A percentile compares a stretch with the other conserved stretches of the same genome.
phyloP scores from a whole-genome alignment of 768 basidiomycete genomes.

The Boletus reticulatus region DNA sequence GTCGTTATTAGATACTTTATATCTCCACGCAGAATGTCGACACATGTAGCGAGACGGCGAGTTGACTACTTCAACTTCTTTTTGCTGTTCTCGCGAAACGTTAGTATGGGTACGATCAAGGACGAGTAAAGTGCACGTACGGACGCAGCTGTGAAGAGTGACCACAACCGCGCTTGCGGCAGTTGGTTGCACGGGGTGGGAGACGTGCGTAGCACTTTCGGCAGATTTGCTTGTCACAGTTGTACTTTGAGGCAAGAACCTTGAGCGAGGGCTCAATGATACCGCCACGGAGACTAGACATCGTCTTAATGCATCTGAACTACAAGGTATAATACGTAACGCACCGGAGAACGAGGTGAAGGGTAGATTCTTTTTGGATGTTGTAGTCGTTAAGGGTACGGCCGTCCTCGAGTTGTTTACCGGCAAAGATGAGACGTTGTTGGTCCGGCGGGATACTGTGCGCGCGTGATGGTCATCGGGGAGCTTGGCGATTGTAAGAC shows the following conservation, averaged over 20 bases:
- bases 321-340: constrained; percentile 19
- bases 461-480: not conserved
- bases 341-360: constrained; percentile 94
- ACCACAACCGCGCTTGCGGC: constrained; percentile 92
- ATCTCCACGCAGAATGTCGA: constrained; percentile 3
- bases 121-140: constrained; percentile 44
- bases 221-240: constrained; percentile 99
- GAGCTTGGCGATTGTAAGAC: not conserved
- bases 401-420: constrained; percentile 98
- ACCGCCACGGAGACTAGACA: constrained; percentile 47
- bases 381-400: constrained; percentile 96
- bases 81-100: constrained; percentile 50
- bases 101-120: constrained; percentile 1
- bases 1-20: constrained; percentile 11
- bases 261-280: constrained; percentile 99
- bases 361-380: constrained; percentile 97
- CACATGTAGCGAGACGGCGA: constrained; percentile 2
- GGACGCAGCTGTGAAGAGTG: constrained; percentile 90
- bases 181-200: constrained; percentile 99
- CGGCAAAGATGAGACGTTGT: constrained; percentile 56
- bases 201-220: constrained; percentile 99
- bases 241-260: constrained; percentile 95
- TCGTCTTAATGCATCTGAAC: not conserved
- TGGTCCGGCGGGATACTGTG: constrained; percentile 37
- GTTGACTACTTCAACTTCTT: constrained; percentile 89